Evolutionary conservation across 2,329 filamentous ascomycete genomes (phyloP), one percentile per base, ranked within the genome.

Genomic region (Aspergillus neotritici): DNA sequence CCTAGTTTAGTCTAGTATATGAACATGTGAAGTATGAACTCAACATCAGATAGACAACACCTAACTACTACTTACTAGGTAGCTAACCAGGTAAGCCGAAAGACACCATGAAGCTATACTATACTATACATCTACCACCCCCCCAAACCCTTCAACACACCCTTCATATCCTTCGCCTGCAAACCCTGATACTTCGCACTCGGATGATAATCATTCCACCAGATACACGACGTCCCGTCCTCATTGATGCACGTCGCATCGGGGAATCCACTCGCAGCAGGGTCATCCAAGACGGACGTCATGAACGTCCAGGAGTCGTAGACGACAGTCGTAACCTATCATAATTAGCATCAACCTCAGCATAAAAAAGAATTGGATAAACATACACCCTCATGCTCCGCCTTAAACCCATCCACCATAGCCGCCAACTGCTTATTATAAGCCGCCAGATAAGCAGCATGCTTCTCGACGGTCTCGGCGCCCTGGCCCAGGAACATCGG

Each of bases 151-250:
- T 44, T 25, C 17, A 62, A 39, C 17, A 42, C 31, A 15, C 37
- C 3, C 46, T 58, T 60, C 60, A 62, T 63, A 54, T 63, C 56
- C n/a, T 48, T 51, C 15, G 60, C 57, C 41, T 61, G 59, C 10
- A 57, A 36, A 34, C 47, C 13, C 32, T 63, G 60, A 44, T 60
- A 63, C 41, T 57, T 61, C 3, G 50, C 34, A 1, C 54, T 53
- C 4, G 62, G 61, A 34, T 65, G 61, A 34, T 63, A 63, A 37
- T 51, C 36, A 45, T 65, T 60, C 57, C 61, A 63, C 61, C 62
- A 64, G 3, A 64, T 25, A 49, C 61, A 64, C 7, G 46, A 51
- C 2, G 34, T 38, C 4, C 61, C 61, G 42, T 63, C 54, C 14
- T 48, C 43, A 40, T 61, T 50, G 28, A 62, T 53, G 34, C 62